Percentiles rank a stretch among this genome's conserved stretches.
phyloP scores from a whole-genome alignment of 768 basidiomycete species.

The Hericium alpestre region DNA sequence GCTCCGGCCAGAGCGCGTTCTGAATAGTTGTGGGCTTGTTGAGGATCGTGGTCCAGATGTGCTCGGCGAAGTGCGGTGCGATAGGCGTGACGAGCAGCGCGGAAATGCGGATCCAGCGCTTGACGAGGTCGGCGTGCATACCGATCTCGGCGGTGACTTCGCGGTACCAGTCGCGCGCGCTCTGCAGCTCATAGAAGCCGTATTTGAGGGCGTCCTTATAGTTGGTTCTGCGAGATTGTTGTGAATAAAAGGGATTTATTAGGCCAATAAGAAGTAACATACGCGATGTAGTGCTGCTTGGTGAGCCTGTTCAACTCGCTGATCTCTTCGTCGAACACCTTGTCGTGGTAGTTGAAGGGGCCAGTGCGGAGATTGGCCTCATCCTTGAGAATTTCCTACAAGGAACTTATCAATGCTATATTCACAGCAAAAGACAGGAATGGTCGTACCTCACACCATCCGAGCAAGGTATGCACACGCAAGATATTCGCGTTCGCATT shows the following conservation, averaged over 20 bases:
- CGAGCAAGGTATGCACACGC: constrained; percentile 79
- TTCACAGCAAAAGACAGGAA: background rate
- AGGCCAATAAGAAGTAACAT: constrained; percentile 21
- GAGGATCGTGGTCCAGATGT: constrained; percentile 74
- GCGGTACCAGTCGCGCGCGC: constrained; percentile 89
- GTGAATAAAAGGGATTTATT: background rate
- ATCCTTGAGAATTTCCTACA: constrained; percentile 72
- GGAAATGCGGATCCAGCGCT: constrained; percentile 76
- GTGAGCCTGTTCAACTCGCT: constrained; percentile 77
- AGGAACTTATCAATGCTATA: background rate
- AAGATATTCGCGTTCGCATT: constrained; percentile 95
- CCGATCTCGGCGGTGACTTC: constrained; percentile 81
- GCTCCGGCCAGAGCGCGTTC: constrained; percentile 72
- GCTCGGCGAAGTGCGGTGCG: constrained; percentile 90
- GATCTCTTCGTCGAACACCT: constrained; percentile 85
- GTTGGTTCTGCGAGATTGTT: constrained; percentile 47
- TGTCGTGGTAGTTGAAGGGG: constrained; percentile 71
- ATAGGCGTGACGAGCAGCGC: constrained; percentile 76
- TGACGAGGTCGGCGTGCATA: constrained; percentile 85
- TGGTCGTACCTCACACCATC: constrained; percentile 76
- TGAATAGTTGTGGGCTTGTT: constrained; percentile 71
- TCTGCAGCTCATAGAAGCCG: constrained; percentile 94
- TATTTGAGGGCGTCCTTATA: constrained; percentile 95
- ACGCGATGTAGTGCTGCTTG: constrained; percentile 75
- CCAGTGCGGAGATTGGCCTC: constrained; percentile 65